phyloP scores from a whole-genome alignment of 768 basidiomycete species.

The Tricholoma sp. region DNA sequence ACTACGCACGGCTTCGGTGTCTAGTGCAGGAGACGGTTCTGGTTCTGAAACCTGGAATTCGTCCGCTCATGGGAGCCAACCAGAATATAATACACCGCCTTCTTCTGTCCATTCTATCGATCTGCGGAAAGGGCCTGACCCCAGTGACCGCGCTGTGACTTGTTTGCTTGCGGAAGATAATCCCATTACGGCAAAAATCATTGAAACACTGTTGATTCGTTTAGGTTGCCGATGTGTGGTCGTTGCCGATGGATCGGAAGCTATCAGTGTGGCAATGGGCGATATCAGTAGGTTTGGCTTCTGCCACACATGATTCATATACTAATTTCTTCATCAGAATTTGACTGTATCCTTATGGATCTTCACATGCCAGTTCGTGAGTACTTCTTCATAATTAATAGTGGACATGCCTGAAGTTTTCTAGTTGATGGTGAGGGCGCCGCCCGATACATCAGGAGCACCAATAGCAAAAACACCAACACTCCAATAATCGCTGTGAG shows the following conservation, averaged over 20 bases:
- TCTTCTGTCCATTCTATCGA: slow-evolving; percentile 87
- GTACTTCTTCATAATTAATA: slow-evolving; percentile 25
- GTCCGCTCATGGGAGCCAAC: slow-evolving; percentile 48
- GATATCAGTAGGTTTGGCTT: slow-evolving; percentile 77
- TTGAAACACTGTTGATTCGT: slow-evolving; percentile 89
- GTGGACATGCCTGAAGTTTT: background rate
- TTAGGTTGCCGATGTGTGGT: slow-evolving; percentile 95
- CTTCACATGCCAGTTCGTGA: slow-evolving; percentile 90
- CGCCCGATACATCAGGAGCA: slow-evolving; percentile 94
- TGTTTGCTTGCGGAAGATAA: slow-evolving; percentile 96
- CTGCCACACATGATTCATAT: slow-evolving; percentile 10
- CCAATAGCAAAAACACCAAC: slow-evolving; percentile 89
- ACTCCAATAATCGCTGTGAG: slow-evolving; percentile 93
- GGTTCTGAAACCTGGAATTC: slow-evolving; percentile 71
- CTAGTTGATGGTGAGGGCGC: slow-evolving; percentile 94
- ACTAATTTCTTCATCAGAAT: slow-evolving; percentile 49
- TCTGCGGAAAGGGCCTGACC: slow-evolving; percentile 69
- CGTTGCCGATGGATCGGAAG: slow-evolving; percentile 94
- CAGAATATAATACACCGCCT: slow-evolving; percentile 63
- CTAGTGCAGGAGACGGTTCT: slow-evolving; percentile 74
- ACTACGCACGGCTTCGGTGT: slow-evolving; percentile 80
- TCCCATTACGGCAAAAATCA: slow-evolving; percentile 95
- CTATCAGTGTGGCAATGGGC: slow-evolving; percentile 94
- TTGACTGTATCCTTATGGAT: slow-evolving; percentile 95
- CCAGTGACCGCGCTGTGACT: slow-evolving; percentile 84